A percentile compares a stretch with the other conserved stretches of the same genome.
phyloP scores from a whole-genome alignment of 768 basidiomycete species.

The Amanita jacksonii region DNA sequence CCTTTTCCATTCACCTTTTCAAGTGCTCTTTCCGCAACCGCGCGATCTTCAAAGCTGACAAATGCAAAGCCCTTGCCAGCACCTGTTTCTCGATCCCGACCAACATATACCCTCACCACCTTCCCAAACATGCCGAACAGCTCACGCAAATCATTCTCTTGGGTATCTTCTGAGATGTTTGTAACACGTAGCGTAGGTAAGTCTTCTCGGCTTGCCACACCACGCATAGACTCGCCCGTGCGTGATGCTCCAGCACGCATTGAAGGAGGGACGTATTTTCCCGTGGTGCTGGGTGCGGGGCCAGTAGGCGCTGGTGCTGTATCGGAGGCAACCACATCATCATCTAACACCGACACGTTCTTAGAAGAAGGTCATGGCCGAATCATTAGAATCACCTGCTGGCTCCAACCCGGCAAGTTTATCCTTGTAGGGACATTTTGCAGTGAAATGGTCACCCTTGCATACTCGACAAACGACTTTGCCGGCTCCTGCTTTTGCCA shows the following conservation, averaged over 20 bases:
- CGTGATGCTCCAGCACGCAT: slow-evolving; percentile 68
- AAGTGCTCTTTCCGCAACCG: slow-evolving; percentile 78
- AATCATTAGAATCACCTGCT: slow-evolving; percentile 29
- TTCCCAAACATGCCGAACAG: slow-evolving; percentile 82
- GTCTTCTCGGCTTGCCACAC: slow-evolving; percentile 68
- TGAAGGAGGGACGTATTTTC: slow-evolving; percentile 92
- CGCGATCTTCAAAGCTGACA: slow-evolving; percentile 84
- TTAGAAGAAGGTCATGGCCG: background rate
- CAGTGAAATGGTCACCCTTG: slow-evolving; percentile 96
- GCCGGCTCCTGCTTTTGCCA: slow-evolving; percentile 69
- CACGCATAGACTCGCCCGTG: slow-evolving; percentile 70
- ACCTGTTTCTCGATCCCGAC: slow-evolving; percentile 89
- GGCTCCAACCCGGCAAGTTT: slow-evolving; percentile 71
- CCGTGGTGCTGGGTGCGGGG: slow-evolving; percentile 33
- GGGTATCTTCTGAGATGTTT: slow-evolving; percentile 92
- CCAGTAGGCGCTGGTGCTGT: slow-evolving; percentile 27
- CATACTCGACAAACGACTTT: slow-evolving; percentile 90
- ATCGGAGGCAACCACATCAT: slow-evolving; percentile 27
- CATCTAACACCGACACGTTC: slow-evolving; percentile 25
- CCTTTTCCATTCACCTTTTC: slow-evolving; percentile 87
- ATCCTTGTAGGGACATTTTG: slow-evolving; percentile 98
- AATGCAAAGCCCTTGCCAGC: slow-evolving; percentile 96
- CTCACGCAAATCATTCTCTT: slow-evolving; percentile 89
- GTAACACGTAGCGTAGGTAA: slow-evolving; percentile 95
- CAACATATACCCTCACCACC: slow-evolving; percentile 87